These are phyloP conservation scores for Eleusine coracana DNA, from an alignment of 176 grass and related monocot species.

Conservation along the genomic window DNA sequence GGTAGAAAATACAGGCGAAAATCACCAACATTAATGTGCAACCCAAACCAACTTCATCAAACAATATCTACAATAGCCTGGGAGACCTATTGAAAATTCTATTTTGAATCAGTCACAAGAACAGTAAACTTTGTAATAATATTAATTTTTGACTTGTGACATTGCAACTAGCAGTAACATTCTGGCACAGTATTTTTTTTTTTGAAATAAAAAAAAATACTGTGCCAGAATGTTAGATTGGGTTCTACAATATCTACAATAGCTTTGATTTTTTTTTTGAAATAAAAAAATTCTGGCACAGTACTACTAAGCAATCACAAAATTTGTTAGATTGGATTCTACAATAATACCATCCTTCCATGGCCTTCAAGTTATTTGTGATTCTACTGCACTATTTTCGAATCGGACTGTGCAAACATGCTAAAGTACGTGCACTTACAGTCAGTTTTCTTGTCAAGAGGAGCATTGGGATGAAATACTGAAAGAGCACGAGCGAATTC, in stretches of 20 bases:
- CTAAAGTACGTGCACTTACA: conserved; percentile 59
- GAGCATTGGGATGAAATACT: conserved; percentile 97
- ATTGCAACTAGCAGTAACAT: background rate
- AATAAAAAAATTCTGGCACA: background rate
- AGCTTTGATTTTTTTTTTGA: too few relatives aligned
- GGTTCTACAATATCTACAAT: too few relatives aligned
- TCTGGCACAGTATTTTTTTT: background rate
- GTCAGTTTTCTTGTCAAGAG: conserved; percentile 79
- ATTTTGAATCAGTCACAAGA: background rate
- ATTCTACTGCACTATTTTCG: background rate
- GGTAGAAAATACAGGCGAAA: background rate
- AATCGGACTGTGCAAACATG: background rate
- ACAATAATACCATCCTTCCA: background rate
- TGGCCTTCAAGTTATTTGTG: background rate
- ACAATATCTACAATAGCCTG: background rate
- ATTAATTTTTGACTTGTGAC: background rate
- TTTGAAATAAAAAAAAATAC: too few relatives aligned
- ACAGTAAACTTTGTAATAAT: background rate
- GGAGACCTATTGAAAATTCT: background rate
- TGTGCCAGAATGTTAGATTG: too few relatives aligned
- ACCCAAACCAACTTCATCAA: background rate
- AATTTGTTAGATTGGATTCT: background rate
- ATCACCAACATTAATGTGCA: background rate
- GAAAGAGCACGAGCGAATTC: conserved; percentile 93
- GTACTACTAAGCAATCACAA: background rate